Conservation (phyloP, 2,329 filamentous ascomycete species). For the Venturia aucupariae region DNA sequence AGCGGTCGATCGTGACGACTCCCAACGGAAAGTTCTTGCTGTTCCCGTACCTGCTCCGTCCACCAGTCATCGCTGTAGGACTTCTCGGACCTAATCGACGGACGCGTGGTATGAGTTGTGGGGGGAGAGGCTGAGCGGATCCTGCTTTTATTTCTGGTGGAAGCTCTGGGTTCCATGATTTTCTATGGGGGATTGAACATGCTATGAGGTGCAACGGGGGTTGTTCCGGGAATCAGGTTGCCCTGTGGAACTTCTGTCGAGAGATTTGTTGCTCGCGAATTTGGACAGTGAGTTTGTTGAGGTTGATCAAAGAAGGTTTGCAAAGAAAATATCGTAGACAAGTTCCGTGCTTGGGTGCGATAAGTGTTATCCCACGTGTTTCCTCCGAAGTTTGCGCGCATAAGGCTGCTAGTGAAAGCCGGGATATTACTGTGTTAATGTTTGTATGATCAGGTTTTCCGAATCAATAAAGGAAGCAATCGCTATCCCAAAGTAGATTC, state of each 20-base stretch:
- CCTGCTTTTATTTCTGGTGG: neutral
- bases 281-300: neutral
- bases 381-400: slow-evolving; percentile 6
- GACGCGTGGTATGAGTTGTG: neutral
- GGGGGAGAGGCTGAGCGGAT: neutral
- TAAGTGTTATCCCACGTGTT: slow-evolving; percentile 10
- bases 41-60: neutral
- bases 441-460: neutral
- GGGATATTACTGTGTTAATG: neutral
- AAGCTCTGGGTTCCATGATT: neutral
- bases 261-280: neutral
- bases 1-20: too few relatives aligned
- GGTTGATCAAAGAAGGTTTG: slow-evolving; percentile 5
- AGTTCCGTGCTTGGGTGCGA: slow-evolving; percentile 3
- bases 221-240: neutral
- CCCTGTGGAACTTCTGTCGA: neutral
- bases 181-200: neutral
- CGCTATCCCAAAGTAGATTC: neutral
- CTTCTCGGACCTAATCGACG: neutral
- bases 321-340: neutral
- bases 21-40: neutral
- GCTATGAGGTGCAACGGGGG: neutral
- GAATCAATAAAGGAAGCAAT: neutral
- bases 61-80: neutral
- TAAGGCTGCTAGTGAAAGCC: neutral